Evolutionary conservation across 2,329 filamentous ascomycete genomes (phyloP).

Genomic region (Thielaviopsis populi): DNA sequence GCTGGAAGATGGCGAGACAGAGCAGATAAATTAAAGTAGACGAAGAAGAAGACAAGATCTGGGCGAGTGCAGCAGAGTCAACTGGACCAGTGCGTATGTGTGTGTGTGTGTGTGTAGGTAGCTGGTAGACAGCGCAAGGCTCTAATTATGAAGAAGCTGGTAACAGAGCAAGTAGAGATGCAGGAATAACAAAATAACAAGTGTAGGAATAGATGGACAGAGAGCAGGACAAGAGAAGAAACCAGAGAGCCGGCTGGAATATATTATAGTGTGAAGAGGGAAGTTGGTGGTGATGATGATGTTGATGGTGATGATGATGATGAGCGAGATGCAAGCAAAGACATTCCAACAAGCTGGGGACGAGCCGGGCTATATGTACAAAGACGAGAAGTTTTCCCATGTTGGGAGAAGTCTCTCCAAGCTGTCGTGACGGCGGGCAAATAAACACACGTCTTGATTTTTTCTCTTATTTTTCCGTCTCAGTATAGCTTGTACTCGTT

Average conservation of each 20-base stretch:
- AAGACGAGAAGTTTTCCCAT: background rate
- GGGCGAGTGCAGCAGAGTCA: background rate
- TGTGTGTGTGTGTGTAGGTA: background rate
- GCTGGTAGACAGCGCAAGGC: background rate
- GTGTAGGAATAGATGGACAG: background rate
- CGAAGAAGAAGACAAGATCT: background rate
- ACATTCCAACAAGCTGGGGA: conserved; percentile 1
- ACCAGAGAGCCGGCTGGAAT: conserved; percentile 10
- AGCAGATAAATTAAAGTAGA: background rate
- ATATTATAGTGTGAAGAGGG: conserved; percentile 6
- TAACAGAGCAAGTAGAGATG: background rate
- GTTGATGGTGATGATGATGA: background rate
- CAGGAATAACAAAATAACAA: background rate
- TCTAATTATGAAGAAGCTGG: background rate
- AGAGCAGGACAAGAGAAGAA: background rate
- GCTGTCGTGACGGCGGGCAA: background rate
- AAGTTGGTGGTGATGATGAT: background rate
- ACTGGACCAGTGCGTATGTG: no score
- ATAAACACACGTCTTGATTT: background rate
- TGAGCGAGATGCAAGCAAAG: background rate
- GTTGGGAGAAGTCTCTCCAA: background rate
- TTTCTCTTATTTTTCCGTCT: background rate
- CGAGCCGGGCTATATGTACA: background rate
- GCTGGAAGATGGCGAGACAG: background rate
- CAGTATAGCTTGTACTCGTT: background rate